Evolutionary conservation across 768 basidiomycete species (phyloP).

Genomic region (Russula earlei): DNA sequence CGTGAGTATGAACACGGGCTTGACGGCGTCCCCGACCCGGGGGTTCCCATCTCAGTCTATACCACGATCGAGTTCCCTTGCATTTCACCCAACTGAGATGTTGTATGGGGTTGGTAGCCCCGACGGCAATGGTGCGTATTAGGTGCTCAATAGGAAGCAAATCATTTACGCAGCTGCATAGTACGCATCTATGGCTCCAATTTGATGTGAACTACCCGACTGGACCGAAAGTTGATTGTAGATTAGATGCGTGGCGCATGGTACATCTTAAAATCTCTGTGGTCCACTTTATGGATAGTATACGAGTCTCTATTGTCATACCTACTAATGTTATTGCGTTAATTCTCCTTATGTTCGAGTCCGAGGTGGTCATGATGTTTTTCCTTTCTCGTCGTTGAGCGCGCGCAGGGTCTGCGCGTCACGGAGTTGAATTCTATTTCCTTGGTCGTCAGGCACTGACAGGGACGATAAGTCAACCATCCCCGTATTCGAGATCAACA

Average conservation of each 20-base stretch:
- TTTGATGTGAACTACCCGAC: background rate
- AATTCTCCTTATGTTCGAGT: background rate
- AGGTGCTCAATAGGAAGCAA: background rate
- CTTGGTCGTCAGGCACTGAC: background rate
- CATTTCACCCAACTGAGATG: slow-evolving; percentile 86
- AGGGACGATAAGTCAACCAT: background rate
- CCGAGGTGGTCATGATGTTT: background rate
- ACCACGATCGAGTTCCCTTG: slow-evolving; percentile 51
- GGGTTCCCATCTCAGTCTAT: slow-evolving; percentile 48
- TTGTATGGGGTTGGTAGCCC: slow-evolving; percentile 63
- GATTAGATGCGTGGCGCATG: background rate
- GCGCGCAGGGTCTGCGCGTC: background rate
- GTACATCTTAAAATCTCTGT: slow-evolving; percentile 1
- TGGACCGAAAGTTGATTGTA: background rate
- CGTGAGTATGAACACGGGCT: slow-evolving; percentile 44
- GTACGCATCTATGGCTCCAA: slow-evolving; percentile 20
- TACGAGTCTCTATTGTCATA: slow-evolving; percentile 2
- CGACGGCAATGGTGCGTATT: slow-evolving; percentile 44
- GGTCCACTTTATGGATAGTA: slow-evolving; percentile 3
- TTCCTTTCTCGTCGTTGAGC: background rate
- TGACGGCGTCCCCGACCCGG: slow-evolving; percentile 46
- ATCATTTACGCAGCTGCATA: background rate
- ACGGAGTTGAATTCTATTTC: slow-evolving; percentile 9
- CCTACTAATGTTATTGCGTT: background rate
- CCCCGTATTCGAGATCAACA: background rate